Evolutionary conservation across 345 rosid species (phyloP).

Genomic region (Leavenworthia alabamica): DNA sequence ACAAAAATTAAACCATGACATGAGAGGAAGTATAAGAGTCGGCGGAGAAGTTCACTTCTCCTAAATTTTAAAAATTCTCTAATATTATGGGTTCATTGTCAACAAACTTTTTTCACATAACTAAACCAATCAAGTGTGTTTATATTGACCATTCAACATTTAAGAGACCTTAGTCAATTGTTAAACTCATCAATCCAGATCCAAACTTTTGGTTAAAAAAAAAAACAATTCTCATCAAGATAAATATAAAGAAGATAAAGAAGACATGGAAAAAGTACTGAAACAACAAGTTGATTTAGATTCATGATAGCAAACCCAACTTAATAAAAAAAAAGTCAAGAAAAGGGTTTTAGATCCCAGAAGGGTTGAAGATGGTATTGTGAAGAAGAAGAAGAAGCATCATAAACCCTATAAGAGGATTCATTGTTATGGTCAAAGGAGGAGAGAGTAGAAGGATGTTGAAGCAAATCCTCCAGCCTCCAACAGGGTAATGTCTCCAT

Average conservation of each 20-base stretch:
- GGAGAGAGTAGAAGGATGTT: constrained; percentile 44
- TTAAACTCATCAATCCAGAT: background rate
- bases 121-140: background rate
- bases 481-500: constrained; percentile 70
- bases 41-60: background rate
- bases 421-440: constrained; percentile 18
- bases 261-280: background rate
- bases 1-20: background rate
- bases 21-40: background rate
- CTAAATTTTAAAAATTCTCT: background rate
- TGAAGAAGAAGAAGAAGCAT: constrained; percentile 30
- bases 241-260: background rate
- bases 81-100: background rate
- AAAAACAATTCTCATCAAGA: background rate
- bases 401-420: constrained; percentile 34
- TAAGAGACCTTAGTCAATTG: background rate
- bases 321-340: background rate
- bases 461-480: constrained; percentile 76
- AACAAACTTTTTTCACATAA: background rate
- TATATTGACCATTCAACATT: background rate
- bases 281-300: constrained; percentile 2
- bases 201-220: background rate
- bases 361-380: constrained; percentile 18
- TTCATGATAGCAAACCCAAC: background rate
- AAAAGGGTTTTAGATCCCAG: constrained; percentile 21